A percentile compares a stretch with the other conserved stretches of the same genome.
phyloP scores from a whole-genome alignment of 805 yeast genomes.

The Ogataea ganodermae region DNA sequence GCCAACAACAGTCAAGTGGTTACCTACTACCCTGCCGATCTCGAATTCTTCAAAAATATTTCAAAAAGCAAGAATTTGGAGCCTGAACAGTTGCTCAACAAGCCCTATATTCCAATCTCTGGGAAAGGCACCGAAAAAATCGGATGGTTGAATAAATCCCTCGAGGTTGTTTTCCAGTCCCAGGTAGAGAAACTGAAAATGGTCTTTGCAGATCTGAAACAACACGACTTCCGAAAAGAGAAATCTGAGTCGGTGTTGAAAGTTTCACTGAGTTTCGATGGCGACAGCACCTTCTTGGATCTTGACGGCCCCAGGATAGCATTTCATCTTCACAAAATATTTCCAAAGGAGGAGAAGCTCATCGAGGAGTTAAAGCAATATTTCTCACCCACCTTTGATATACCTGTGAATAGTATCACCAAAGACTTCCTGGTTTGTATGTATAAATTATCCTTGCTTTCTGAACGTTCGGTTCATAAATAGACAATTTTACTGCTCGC shows the following conservation, averaged over 20 bases:
- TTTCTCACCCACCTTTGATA: background rate
- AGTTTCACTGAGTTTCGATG: background rate
- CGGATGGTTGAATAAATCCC: constrained; percentile 17
- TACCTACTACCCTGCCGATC: constrained; percentile 13
- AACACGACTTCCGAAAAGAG: background rate
- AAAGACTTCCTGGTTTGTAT: background rate
- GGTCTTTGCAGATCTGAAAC: constrained; percentile 2
- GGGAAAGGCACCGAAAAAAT: background rate
- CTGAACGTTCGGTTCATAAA: background rate
- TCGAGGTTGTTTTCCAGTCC: constrained; percentile 9
- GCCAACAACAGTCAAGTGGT: background rate
- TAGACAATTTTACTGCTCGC: background rate
- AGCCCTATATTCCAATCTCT: background rate
- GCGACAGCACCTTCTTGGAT: background rate
- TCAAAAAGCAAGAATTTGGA: background rate
- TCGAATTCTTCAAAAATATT: constrained; percentile 1
- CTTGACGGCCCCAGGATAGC: background rate
- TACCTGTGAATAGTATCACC: constrained; percentile 2
- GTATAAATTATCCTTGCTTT: background rate
- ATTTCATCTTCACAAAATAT: background rate
- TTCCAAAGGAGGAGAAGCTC: background rate
- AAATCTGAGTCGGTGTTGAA: background rate
- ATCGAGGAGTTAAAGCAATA: background rate
- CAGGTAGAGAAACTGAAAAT: constrained; percentile 9
- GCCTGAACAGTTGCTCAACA: constrained; percentile 3